Conservation (phyloP, 176 grass and related monocot species). For the Olyra latifolia region DNA sequence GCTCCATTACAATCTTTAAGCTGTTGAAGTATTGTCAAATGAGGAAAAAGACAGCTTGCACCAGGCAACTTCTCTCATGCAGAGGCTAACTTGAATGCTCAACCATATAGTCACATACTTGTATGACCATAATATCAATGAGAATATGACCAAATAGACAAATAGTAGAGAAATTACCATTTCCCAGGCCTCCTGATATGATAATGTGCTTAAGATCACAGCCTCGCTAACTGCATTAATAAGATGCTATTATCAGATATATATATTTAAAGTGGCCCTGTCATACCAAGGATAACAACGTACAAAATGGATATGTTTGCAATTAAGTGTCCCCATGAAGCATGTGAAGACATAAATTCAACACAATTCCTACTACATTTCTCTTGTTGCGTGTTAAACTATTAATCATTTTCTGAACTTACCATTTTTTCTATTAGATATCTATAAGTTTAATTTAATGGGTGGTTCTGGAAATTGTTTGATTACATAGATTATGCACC, state of each 20-base stretch:
- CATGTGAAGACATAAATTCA: background rate
- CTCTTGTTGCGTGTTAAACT: background rate
- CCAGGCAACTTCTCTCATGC: background rate
- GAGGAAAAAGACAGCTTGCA: background rate
- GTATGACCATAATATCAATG: background rate
- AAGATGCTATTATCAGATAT: constrained; percentile 27
- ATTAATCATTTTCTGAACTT: background rate
- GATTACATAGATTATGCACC: background rate
- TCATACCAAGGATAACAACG: background rate
- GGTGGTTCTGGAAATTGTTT: background rate
- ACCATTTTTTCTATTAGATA: background rate
- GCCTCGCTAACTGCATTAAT: constrained; percentile 92
- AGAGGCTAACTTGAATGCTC: background rate
- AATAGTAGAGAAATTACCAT: constrained; percentile 72
- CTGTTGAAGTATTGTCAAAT: background rate
- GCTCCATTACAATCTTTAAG: background rate
- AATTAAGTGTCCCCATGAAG: background rate
- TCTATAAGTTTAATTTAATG: background rate
- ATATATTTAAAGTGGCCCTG: background rate
- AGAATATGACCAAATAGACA: background rate
- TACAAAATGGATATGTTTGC: background rate
- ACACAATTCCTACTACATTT: background rate
- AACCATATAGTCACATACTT: background rate
- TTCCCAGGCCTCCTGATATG: constrained; percentile 99
- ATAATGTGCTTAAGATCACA: constrained; percentile 89